A percentile compares a stretch with the other conserved stretches of the same genome.
phyloP scores from a whole-genome alignment of 257 asterid species.

The Fraxinus quadrangulata region DNA sequence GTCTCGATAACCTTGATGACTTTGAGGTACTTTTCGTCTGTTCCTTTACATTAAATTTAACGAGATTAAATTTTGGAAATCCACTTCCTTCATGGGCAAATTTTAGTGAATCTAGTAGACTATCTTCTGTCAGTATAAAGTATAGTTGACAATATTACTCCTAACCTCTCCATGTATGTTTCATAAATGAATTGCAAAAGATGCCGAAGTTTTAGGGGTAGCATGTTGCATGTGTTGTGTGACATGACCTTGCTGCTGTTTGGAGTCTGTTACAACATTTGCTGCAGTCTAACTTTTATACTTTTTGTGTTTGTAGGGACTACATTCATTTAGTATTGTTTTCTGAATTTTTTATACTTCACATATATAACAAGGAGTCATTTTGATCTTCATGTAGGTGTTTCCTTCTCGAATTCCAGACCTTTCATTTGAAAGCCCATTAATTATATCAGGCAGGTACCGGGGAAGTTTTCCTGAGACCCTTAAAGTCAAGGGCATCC shows the following conservation, averaged over 20 bases:
- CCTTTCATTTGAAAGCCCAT: constrained; percentile 72
- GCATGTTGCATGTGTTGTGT: too few species aligned
- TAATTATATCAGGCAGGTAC: constrained; percentile 85
- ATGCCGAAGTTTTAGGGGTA: background rate
- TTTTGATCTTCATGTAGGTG: constrained; percentile 53
- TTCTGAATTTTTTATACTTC: constrained; percentile 7
- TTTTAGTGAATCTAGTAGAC: background rate
- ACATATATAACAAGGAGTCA: constrained; percentile 25
- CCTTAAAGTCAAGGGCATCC: constrained; percentile 60
- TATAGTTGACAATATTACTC: constrained; percentile 12
- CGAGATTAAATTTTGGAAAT: background rate
- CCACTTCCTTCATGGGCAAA: background rate
- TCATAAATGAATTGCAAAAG: constrained; percentile 16
- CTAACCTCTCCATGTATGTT: background rate
- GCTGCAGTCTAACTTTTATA: background rate
- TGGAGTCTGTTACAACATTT: background rate
- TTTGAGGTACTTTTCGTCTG: constrained; percentile 55
- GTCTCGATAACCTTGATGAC: constrained; percentile 66
- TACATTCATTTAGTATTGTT: background rate
- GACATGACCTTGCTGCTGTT: background rate
- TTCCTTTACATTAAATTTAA: background rate
- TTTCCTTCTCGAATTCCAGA: constrained; percentile 83
- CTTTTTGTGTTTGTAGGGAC: background rate
- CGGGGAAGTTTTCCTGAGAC: constrained; percentile 69
- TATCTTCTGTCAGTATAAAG: background rate